Conservation (phyloP, 2,329 filamentous ascomycete genomes). For the Albifimbria verrucaria region DNA sequence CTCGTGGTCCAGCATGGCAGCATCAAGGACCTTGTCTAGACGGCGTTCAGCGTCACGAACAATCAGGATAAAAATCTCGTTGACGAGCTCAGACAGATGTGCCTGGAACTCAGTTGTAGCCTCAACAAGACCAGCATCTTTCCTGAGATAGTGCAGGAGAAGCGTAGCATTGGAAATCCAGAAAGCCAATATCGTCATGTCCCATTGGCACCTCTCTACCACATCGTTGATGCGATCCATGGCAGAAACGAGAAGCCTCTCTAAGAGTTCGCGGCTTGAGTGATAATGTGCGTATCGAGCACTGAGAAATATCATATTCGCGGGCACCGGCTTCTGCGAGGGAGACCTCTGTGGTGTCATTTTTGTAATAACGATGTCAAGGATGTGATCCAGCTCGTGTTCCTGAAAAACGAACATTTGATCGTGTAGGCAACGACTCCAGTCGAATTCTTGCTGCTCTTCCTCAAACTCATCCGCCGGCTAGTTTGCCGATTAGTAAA, state of each 20-base stretch:
- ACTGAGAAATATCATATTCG: constrained; percentile 94
- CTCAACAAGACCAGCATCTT: constrained; percentile 77
- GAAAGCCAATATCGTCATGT: constrained; percentile 98
- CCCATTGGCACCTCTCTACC: constrained; percentile 95
- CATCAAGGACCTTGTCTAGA: constrained; percentile 92
- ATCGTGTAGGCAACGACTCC: constrained; percentile 90
- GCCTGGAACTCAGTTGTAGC: constrained; percentile 87
- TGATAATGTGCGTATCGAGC: constrained; percentile 97
- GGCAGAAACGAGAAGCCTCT: constrained; percentile 74
- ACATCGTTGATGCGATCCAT: constrained; percentile 97
- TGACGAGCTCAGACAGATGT: constrained; percentile 89
- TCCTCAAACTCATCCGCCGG: constrained; percentile 77
- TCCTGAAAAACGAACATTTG: constrained; percentile 99
- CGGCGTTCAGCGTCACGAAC: constrained; percentile 93
- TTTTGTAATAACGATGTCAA: constrained; percentile 94
- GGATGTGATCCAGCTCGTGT: constrained; percentile 82
- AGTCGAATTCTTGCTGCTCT: constrained; percentile 91
- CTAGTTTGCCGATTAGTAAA: constrained; percentile 29
- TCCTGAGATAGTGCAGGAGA: constrained; percentile 94
- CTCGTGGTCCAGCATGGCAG: constrained; percentile 94
- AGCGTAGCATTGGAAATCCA: constrained; percentile 98
- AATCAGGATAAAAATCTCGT: constrained; percentile 97
- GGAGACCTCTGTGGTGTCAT: constrained; percentile 96
- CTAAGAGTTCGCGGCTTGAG: constrained; percentile 79
- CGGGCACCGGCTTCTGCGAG: constrained; percentile 95